Conservation (phyloP, 2,329 filamentous ascomycete species). For the Rutstroemia sp. region DNA sequence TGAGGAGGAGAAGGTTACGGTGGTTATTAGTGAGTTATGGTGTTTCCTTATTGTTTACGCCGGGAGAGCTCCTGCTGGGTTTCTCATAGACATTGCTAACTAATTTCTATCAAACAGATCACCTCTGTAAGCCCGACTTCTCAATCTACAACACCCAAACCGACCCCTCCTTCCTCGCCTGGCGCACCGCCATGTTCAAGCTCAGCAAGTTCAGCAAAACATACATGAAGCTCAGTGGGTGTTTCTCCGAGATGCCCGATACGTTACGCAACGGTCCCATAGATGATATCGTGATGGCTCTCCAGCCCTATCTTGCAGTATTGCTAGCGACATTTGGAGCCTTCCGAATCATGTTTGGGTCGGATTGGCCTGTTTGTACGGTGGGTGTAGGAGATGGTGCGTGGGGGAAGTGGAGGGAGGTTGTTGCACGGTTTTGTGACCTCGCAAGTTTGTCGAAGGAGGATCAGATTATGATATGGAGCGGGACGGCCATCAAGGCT, state of each 20-base stretch:
- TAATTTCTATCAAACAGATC: constrained; percentile 46
- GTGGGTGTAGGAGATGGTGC: constrained; percentile 45
- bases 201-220: constrained; percentile 57
- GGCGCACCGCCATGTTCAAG: constrained; percentile 60
- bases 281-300: constrained; percentile 52
- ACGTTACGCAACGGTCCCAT: constrained; percentile 41
- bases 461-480: constrained; percentile 63
- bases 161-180: constrained; percentile 48
- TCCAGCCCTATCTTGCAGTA: constrained; percentile 65
- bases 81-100: background rate
- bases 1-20: constrained; percentile 45
- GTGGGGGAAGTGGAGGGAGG: constrained; percentile 68
- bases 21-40: constrained; percentile 28
- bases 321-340: constrained; percentile 67
- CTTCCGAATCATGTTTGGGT: constrained; percentile 76
- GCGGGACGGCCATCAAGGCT: constrained; percentile 61
- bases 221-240: constrained; percentile 91
- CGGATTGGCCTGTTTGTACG: constrained; percentile 91
- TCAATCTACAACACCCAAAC: constrained; percentile 46
- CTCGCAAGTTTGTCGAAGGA: constrained; percentile 53
- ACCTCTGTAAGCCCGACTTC: constrained; percentile 83
- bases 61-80: background rate
- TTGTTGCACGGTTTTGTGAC: constrained; percentile 62
- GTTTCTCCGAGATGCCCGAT: constrained; percentile 68
- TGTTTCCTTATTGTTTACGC: background rate